These are phyloP conservation scores for Drosera capensis DNA, from an alignment of 148 eudicot genomes.

Conservation along the genomic window DNA sequence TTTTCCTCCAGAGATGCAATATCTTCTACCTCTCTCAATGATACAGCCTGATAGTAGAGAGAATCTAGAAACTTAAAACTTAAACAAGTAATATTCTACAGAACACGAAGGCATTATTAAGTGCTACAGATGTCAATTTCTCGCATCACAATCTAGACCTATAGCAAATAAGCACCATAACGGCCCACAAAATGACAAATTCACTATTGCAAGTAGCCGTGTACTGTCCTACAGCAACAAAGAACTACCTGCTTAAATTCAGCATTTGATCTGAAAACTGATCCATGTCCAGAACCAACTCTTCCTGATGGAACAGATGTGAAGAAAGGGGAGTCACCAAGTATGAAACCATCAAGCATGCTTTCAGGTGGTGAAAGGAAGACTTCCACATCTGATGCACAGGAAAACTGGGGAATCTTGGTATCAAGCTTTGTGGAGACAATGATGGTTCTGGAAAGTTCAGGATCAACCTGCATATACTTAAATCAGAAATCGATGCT, in stretches of 20 bases:
- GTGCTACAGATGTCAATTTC: not conserved
- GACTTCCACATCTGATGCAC: conserved; percentile 97
- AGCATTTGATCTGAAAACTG: conserved; percentile 78
- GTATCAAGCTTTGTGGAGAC: conserved; percentile 97
- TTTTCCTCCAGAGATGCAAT: conserved; percentile 77
- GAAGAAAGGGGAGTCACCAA: conserved; percentile 93
- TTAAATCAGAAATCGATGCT: conserved; percentile 1
- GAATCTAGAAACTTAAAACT: not conserved
- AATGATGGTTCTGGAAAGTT: conserved; percentile 88
- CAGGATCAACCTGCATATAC: conserved; percentile 25
- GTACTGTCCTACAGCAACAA: not conserved
- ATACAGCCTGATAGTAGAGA: conserved; percentile 43
- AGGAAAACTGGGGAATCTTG: conserved; percentile 89
- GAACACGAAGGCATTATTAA: not conserved
- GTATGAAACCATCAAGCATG: conserved; percentile 75
- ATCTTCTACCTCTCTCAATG: conserved; percentile 75
- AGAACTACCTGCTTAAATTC: conserved; percentile 78
- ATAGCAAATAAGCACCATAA: conserved; percentile 4
- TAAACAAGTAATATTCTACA: not conserved
- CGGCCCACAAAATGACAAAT: not conserved
- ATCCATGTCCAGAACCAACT: conserved; percentile 79
- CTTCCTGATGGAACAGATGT: conserved; percentile 99
- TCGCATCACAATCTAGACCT: not conserved
- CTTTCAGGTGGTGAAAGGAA: conserved; percentile 85
- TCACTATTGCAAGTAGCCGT: not conserved